Conservation (phyloP, 441 rosid genomes). For the Gossypium gossypioides region DNA sequence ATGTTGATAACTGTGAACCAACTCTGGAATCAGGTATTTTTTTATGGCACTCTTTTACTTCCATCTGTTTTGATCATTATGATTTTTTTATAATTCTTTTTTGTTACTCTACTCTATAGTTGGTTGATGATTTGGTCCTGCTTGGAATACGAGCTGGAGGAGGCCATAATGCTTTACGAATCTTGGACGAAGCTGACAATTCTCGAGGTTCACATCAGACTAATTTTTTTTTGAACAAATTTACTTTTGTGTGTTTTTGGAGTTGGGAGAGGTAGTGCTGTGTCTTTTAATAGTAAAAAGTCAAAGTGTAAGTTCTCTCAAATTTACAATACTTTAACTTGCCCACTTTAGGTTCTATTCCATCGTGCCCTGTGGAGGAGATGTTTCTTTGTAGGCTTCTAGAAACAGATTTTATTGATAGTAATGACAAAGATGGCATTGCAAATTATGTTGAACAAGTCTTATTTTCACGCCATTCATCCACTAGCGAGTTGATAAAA, state of each 20-base stretch:
- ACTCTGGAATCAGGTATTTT: slow-evolving; percentile 72
- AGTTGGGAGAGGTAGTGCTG: slow-evolving; percentile 3
- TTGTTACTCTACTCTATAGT: slow-evolving; percentile 29
- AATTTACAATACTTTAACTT: slow-evolving; percentile 9
- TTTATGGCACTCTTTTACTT: neutral
- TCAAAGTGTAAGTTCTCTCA: neutral
- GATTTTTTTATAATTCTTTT: neutral
- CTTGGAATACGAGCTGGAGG: slow-evolving; percentile 72
- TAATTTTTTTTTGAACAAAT: slow-evolving; percentile 5
- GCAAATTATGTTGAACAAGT: slow-evolving; percentile 47
- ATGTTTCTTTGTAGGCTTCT: slow-evolving; percentile 79
- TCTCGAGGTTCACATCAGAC: slow-evolving; percentile 38
- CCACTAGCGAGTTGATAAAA: slow-evolving; percentile 59
- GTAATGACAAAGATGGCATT: slow-evolving; percentile 31
- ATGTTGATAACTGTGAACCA: slow-evolving; percentile 48
- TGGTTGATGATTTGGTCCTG: slow-evolving; percentile 76
- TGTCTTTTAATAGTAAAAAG: neutral
- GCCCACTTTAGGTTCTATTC: slow-evolving; percentile 48
- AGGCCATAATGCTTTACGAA: slow-evolving; percentile 30
- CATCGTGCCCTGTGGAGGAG: slow-evolving; percentile 69
- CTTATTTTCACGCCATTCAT: slow-evolving; percentile 55
- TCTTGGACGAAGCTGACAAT: slow-evolving; percentile 35
- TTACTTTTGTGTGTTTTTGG: neutral
- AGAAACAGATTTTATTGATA: slow-evolving; percentile 42
- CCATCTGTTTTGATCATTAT: neutral